Evolutionary conservation across 371 early-diverging fungal genomes (phyloP).

Genomic region (Apophysomyces ossiformis): DNA sequence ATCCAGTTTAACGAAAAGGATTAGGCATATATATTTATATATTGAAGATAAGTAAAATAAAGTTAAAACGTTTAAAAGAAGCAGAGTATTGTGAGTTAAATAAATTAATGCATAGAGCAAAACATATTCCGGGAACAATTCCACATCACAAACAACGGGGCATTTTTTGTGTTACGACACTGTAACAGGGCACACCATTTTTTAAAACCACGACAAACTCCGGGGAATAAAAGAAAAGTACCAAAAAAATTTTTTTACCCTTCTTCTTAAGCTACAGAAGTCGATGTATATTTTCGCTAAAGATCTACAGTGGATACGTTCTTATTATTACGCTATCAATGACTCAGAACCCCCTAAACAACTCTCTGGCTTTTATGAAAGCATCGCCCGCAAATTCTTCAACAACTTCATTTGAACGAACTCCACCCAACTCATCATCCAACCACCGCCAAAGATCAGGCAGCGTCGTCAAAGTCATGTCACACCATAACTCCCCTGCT

Average conservation of each 20-base stretch:
- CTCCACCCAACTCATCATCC: not conserved
- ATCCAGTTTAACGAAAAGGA: no score
- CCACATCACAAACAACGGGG: slow-evolving; percentile 9
- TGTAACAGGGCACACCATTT: slow-evolving; percentile 3
- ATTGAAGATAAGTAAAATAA: no score
- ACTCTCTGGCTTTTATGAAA: slow-evolving; percentile 8
- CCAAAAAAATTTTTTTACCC: slow-evolving; percentile 1
- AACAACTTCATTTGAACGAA: slow-evolving; percentile 6
- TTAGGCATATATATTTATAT: no score
- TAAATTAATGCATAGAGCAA: no score
- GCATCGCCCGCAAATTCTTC: slow-evolving; percentile 17
- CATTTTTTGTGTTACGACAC: slow-evolving; percentile 5
- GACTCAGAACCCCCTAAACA: slow-evolving; percentile 9
- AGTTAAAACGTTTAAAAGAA: no score
- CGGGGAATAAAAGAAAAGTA: slow-evolving; percentile 2
- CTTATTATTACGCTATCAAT: slow-evolving; percentile 8
- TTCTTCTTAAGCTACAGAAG: slow-evolving; percentile 5
- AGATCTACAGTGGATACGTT: slow-evolving; percentile 11
- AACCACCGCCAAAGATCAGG: slow-evolving; percentile 12
- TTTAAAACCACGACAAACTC: slow-evolving; percentile 10
- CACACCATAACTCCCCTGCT: slow-evolving; percentile 6
- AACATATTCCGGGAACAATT: no score
- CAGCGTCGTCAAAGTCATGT: slow-evolving; percentile 9
- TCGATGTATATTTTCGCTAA: slow-evolving; percentile 10
- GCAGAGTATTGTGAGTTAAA: no score